A percentile compares a stretch with the other conserved stretches of the same genome.
Evolutionary conservation across 208 protist species (phyloP).

Genomic region (Wallacemonas sp.): DNA sequence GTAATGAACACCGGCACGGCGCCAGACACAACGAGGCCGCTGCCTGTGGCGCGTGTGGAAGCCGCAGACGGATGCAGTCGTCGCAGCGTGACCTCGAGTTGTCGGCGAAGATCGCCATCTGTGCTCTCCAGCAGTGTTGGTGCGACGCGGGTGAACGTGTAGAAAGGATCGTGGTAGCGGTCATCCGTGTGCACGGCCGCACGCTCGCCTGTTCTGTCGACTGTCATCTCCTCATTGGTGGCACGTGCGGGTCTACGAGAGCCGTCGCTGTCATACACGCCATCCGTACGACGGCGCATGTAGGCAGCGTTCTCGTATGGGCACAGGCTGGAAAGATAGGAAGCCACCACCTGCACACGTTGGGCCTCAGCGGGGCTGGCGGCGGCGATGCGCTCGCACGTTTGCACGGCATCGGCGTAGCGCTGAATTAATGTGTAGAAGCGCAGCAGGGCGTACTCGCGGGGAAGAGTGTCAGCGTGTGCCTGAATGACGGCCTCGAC

Average conservation of each 20-base stretch:
- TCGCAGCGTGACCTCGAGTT: conserved; percentile 1
- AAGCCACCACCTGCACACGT: conserved; percentile 54
- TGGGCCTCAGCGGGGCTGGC: conserved; percentile 45
- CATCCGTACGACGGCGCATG: background rate
- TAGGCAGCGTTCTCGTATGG: conserved; percentile 29
- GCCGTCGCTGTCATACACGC: background rate
- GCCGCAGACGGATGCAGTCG: conserved; percentile 5
- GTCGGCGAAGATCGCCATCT: background rate
- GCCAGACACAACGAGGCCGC: background rate
- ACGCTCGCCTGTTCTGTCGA: background rate
- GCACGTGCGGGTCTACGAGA: background rate
- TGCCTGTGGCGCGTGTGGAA: background rate
- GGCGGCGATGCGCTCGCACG: conserved; percentile 39
- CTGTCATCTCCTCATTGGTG: background rate
- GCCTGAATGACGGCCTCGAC: conserved; percentile 57
- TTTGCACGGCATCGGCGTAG: conserved; percentile 60
- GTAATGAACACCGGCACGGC: background rate
- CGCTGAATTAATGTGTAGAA: conserved; percentile 74
- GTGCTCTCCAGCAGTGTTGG: conserved; percentile 18
- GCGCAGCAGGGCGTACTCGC: conserved; percentile 45
- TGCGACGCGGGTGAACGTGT: conserved; percentile 10
- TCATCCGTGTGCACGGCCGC: conserved; percentile 16
- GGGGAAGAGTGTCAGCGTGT: conserved; percentile 16
- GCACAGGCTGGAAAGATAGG: conserved; percentile 61
- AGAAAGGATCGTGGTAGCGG: background rate